These are phyloP conservation scores for Marasmius sp. DNA, from an alignment of 1,284 basidiomycete genomes.

Conservation along the genomic window DNA sequence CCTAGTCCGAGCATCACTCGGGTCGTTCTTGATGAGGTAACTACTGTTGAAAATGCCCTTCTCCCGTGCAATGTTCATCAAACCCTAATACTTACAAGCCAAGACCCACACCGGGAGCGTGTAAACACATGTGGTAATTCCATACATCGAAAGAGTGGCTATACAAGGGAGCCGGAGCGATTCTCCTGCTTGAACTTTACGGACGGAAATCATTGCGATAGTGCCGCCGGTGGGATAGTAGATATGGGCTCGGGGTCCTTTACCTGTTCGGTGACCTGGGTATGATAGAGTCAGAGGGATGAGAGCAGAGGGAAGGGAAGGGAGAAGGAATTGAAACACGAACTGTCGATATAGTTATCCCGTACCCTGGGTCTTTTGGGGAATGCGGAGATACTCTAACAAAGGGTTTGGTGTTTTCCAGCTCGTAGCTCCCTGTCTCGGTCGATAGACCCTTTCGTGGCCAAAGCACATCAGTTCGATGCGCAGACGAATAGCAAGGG, in stretches of 20 bases:
- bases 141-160: too few species aligned
- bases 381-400: neutral
- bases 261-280: neutral
- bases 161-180: too few species aligned
- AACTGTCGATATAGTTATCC: constrained; percentile 11
- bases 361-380: constrained; percentile 5
- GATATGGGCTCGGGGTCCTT: neutral
- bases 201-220: too few species aligned
- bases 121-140: too few species aligned
- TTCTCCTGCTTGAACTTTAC: too few species aligned
- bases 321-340: neutral
- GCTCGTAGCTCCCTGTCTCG: constrained; percentile 1
- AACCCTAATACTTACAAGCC: too few species aligned
- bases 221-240: neutral
- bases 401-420: constrained; percentile 5
- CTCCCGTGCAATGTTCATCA: too few species aligned
- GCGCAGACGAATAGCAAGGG: neutral
- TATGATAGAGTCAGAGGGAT: neutral
- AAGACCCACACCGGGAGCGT: too few species aligned
- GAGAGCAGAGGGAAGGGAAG: neutral
- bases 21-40: too few species aligned
- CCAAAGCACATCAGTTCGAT: neutral
- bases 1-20: too few species aligned
- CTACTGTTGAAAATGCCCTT: too few species aligned
- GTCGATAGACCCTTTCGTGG: neutral